A percentile compares a stretch with the other conserved stretches of the same genome.
phyloP scores from a whole-genome alignment of 495 filamentous ascomycete genomes.

The Penicillium angulare region DNA sequence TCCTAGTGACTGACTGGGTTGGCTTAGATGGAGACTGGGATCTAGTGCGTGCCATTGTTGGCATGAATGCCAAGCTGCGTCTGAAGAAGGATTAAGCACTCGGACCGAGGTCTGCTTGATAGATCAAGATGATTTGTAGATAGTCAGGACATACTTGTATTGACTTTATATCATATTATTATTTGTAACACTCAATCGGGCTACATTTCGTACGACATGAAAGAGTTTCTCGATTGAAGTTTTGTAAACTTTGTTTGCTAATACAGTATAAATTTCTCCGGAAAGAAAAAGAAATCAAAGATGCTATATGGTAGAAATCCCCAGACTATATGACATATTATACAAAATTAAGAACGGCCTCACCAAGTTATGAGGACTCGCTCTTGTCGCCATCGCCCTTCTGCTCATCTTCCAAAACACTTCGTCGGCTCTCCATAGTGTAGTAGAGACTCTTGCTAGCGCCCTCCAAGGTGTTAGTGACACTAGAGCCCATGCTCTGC shows the following conservation, averaged over 20 bases:
- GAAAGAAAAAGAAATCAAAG: conserved; percentile 6
- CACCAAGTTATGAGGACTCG: conserved; percentile 31
- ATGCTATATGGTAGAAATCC: conserved; percentile 17
- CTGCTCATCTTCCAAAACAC: conserved; percentile 72
- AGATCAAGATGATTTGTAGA: too few species aligned
- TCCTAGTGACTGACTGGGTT: conserved; percentile 93
- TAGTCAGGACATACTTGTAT: too few species aligned
- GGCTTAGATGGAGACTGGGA: conserved; percentile 92
- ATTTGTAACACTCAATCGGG: too few species aligned
- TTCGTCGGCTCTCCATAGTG: conserved; percentile 75
- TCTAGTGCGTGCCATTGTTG: conserved; percentile 81
- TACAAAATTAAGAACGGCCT: conserved; percentile 32
- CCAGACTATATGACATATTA: conserved; percentile 31
- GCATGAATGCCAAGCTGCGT: conserved; percentile 80
- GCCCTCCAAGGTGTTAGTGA: conserved; percentile 73
- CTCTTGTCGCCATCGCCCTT: conserved; percentile 39
- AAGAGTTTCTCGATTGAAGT: too few species aligned
- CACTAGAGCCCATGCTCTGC: conserved; percentile 68
- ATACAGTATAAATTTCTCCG: conserved; percentile 24
- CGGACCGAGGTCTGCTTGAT: too few species aligned
- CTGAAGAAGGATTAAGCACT: conserved; percentile 34
- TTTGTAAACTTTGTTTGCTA: conserved; percentile 6
- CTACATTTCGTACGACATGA: too few species aligned
- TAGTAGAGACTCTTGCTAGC: conserved; percentile 77
- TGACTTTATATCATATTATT: too few species aligned